Evolutionary conservation across 2,329 filamentous ascomycete genomes (phyloP), one percentile per base, ranked within the genome.

Genomic region (Microdochium paspali): DNA sequence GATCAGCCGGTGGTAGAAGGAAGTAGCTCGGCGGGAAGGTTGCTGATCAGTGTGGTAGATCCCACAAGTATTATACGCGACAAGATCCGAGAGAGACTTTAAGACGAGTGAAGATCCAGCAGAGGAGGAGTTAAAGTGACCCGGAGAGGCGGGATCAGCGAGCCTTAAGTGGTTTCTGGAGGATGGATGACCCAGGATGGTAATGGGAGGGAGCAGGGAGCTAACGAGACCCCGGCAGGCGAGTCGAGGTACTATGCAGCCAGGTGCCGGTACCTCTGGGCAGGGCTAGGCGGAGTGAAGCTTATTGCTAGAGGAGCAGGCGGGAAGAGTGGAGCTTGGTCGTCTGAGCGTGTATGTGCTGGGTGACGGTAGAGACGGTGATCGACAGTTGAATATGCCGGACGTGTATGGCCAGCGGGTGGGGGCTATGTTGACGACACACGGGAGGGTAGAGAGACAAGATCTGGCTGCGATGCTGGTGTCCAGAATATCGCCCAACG

Each of bases 161-260:
- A 72, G 69, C 71, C 76, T 77, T 77, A 77, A 75, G 74, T 77
- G 72, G 70, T 67, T 61, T 58, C 59, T 56, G 58, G 60, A 61
- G 60, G 26, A 59, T 58, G 59, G 57, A 63, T 62, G 59, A 59
- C 61, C 56, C 58, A 56, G 61, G 53, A 58, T 60, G 60, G 56
- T 59, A 58, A 60, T 61, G 67, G 67, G 18, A 12, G 31, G 6
- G 31, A n/a, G 18, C 31, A 35, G 15, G n/a, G 10, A 15, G 31
- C 57, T 60, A 59, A 62, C 61, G 63, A 65, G 59, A 63, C 59
- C 58, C 57, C 54, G 61, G 40, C 24, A 10, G 10, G 46, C 24
- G n/a, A 31, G 46, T 31, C 35, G 35, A 40, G 35, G 46, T 47
- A 39, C 47, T 47, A 42, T 35, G 42, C 42, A 35, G 44, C 21